Percentiles rank a stretch among this genome's conserved stretches.
These are phyloP conservation scores for Naumovozyma baii DNA, from an alignment of 805 yeast species.

Conservation along the genomic window DNA sequence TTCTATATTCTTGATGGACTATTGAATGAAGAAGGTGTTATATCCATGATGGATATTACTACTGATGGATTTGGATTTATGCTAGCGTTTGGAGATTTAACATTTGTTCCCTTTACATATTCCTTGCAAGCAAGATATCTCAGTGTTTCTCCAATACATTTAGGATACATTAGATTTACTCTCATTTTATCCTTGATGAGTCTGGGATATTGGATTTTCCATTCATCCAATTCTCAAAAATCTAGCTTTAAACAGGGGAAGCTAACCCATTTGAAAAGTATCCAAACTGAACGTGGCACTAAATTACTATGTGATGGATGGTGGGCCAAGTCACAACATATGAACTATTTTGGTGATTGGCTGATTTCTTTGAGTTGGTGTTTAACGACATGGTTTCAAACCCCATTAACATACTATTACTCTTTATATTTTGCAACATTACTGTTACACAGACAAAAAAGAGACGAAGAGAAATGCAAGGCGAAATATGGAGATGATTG, in stretches of 20 bases:
- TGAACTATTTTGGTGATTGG: constrained; percentile 95
- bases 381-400: constrained; percentile 71
- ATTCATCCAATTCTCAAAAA: constrained; percentile 76
- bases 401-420: constrained; percentile 82
- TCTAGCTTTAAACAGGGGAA: constrained; percentile 73
- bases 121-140: constrained; percentile 77
- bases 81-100: constrained; percentile 89
- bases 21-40: constrained; percentile 76
- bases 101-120: constrained; percentile 88
- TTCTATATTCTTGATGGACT: constrained; percentile 89
- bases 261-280: constrained; percentile 55
- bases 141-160: constrained; percentile 47
- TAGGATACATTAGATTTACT: constrained; percentile 17
- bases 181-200: constrained; percentile 40
- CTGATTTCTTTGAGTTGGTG: constrained; percentile 87
- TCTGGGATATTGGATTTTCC: constrained; percentile 73
- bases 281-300: constrained; percentile 68
- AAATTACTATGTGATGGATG: constrained; percentile 81
- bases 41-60: constrained; percentile 92
- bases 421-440: constrained; percentile 73
- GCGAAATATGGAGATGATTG: constrained; percentile 79
- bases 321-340: constrained; percentile 93
- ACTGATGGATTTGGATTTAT: constrained; percentile 97
- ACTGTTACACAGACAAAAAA: constrained; percentile 74
- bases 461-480: constrained; percentile 89